A percentile compares a stretch with the other conserved stretches of the same genome.
These are phyloP conservation scores for Mitragyna speciosa DNA, from an alignment of 257 asterid genomes.

Conservation along the genomic window DNA sequence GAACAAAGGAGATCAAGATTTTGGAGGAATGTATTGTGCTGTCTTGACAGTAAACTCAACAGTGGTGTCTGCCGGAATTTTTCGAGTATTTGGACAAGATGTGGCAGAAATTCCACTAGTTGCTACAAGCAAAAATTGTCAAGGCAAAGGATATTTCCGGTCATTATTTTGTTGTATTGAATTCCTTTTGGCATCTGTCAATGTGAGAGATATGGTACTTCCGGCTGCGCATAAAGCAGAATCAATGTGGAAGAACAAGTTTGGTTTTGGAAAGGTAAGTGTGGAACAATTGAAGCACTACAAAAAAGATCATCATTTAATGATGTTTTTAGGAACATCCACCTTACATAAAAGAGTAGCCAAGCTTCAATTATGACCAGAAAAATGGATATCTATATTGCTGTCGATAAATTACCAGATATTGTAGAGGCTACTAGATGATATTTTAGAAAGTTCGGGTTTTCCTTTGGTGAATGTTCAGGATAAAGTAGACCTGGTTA, in stretches of 20 bases:
- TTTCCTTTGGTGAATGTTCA: constrained; percentile 18
- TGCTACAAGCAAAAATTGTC: constrained; percentile 58
- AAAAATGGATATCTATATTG: constrained; percentile 8
- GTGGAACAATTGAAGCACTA: constrained; percentile 47
- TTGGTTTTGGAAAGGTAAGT: constrained; percentile 39
- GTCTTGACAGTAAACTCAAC: constrained; percentile 52
- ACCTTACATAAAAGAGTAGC: constrained; percentile 50
- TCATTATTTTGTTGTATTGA: constrained; percentile 49
- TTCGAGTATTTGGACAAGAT: constrained; percentile 78
- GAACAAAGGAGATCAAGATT: constrained; percentile 62
- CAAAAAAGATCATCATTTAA: constrained; percentile 50
- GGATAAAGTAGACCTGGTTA: constrained; percentile 9
- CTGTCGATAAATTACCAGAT: not conserved
- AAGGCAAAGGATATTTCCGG: constrained; percentile 87
- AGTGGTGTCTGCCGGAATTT: constrained; percentile 71
- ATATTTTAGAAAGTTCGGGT: constrained; percentile 10
- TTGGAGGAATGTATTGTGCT: constrained; percentile 81
- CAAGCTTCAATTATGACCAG: constrained; percentile 22
- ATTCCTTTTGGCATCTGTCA: constrained; percentile 35
- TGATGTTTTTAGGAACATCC: constrained; percentile 69
- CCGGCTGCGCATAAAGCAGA: constrained; percentile 68
- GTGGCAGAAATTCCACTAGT: constrained; percentile 89
- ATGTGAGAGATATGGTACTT: constrained; percentile 47
- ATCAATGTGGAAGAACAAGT: constrained; percentile 45
- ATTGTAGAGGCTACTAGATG: not conserved